Percentiles rank a stretch among this genome's conserved stretches.
These are phyloP conservation scores for Micromonas pusilla DNA, from an alignment of 139 green algal species.

Conservation along the genomic window DNA sequence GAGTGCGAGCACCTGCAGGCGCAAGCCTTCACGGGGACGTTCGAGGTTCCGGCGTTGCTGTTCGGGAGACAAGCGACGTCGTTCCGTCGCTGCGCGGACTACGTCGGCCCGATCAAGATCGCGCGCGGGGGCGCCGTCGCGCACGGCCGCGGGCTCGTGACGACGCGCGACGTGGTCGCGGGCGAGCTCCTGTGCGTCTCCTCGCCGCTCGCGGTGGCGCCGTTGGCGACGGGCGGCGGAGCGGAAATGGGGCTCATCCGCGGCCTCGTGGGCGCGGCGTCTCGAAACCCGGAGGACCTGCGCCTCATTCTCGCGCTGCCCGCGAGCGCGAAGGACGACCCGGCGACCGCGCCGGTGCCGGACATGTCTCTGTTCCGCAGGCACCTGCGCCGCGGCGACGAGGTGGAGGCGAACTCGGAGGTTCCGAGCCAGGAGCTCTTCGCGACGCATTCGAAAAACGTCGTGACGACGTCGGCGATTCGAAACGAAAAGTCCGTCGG, in stretches of 20 bases:
- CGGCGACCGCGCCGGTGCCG: not conserved
- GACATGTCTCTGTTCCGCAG: not conserved
- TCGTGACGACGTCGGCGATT: conserved; percentile 4
- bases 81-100: conserved; percentile 11
- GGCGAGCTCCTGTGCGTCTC: not conserved
- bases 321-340: not conserved
- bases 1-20: conserved; percentile 6
- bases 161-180: not conserved
- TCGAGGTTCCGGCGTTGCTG: not conserved
- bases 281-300: not conserved
- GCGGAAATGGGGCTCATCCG: not conserved
- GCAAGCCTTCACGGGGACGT: not conserved
- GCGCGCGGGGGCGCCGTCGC: no score
- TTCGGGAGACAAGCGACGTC: not conserved
- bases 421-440: not conserved
- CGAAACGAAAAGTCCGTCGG: not conserved
- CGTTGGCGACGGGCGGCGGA: not conserved
- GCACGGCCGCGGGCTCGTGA: not conserved
- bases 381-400: not conserved
- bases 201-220: not conserved
- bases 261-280: not conserved
- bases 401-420: not conserved
- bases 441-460: not conserved
- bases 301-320: not conserved
- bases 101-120: conserved; percentile 5